Evolutionary conservation across 2,329 filamentous ascomycete genomes (phyloP).

Genomic region (Aspergillus brasiliensis): DNA sequence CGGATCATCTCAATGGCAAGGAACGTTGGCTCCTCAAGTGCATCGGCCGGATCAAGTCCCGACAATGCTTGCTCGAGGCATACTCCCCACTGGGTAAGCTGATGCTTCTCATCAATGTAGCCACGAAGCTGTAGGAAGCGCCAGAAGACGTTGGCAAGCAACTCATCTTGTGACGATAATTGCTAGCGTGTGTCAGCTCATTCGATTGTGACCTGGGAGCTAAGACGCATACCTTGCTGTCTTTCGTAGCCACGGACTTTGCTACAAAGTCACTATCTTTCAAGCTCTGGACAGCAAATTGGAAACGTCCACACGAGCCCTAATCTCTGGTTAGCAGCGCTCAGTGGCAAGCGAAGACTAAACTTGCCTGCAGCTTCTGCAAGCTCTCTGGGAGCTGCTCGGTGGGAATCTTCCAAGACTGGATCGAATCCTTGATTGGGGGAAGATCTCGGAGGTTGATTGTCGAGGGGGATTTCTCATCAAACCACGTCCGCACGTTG

Average conservation of each 20-base stretch:
- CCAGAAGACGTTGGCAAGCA: constrained; percentile 77
- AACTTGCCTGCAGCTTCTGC: constrained; percentile 36
- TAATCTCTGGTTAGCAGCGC: constrained; percentile 13
- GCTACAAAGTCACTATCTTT: constrained; percentile 69
- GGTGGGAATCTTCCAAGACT: constrained; percentile 71
- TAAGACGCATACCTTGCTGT: constrained; percentile 38
- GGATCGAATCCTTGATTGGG: constrained; percentile 56
- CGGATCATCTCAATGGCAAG: constrained; percentile 84
- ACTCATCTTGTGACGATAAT: constrained; percentile 68
- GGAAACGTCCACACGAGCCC: constrained; percentile 34
- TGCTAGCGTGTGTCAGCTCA: constrained; percentile 33
- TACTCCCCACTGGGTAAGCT: constrained; percentile 80
- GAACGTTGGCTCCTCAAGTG: constrained; percentile 75
- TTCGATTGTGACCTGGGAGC: background rate
- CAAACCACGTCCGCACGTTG: constrained; percentile 81
- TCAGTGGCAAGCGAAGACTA: background rate
- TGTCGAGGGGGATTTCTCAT: constrained; percentile 64
- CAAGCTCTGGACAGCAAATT: constrained; percentile 62
- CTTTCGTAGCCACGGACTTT: constrained; percentile 65
- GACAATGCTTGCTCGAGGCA: constrained; percentile 72
- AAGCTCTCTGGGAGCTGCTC: constrained; percentile 53
- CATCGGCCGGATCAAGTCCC: constrained; percentile 57
- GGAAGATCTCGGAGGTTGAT: constrained; percentile 64
- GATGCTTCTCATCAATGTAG: constrained; percentile 77
- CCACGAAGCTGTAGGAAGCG: constrained; percentile 86